phyloP scores from a whole-genome alignment of 805 yeast species.

The baker's yeast (Saccharomyces cerevisiae) region DNA sequence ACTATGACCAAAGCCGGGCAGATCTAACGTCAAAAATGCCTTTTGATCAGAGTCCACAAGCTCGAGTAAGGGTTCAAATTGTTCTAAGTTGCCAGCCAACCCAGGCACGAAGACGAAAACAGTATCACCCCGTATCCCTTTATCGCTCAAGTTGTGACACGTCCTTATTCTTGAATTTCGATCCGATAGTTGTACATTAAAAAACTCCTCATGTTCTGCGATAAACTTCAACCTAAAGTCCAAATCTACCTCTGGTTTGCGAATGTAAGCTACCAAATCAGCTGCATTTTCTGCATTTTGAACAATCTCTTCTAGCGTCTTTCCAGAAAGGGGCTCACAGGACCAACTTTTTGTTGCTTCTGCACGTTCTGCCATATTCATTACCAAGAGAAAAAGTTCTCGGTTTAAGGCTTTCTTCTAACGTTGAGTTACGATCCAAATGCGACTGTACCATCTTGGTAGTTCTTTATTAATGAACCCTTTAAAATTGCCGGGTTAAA shows the following conservation, averaged over 20 bases:
- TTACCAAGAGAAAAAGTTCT: neutral
- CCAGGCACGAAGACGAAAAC: conserved; percentile 72
- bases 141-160: conserved; percentile 18
- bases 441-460: neutral
- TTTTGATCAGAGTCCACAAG: conserved; percentile 54
- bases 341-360: neutral
- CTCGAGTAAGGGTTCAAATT: conserved; percentile 62
- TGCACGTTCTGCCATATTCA: neutral
- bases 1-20: conserved; percentile 80
- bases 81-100: conserved; percentile 81
- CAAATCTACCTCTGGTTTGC: conserved; percentile 6
- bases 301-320: conserved; percentile 14
- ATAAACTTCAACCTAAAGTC: conserved; percentile 23
- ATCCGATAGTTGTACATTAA: conserved; percentile 2
- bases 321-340: conserved; percentile 15
- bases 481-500: neutral
- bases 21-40: conserved; percentile 62
- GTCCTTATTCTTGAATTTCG: conserved; percentile 10
- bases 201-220: conserved; percentile 7
- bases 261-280: conserved; percentile 6
- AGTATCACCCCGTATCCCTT: conserved; percentile 21
- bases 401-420: neutral
- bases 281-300: conserved; percentile 10
- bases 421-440: neutral
- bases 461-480: neutral